These are phyloP conservation scores for Eremothecium coryli DNA, from an alignment of 1,139 yeast genomes.

Conservation along the genomic window DNA sequence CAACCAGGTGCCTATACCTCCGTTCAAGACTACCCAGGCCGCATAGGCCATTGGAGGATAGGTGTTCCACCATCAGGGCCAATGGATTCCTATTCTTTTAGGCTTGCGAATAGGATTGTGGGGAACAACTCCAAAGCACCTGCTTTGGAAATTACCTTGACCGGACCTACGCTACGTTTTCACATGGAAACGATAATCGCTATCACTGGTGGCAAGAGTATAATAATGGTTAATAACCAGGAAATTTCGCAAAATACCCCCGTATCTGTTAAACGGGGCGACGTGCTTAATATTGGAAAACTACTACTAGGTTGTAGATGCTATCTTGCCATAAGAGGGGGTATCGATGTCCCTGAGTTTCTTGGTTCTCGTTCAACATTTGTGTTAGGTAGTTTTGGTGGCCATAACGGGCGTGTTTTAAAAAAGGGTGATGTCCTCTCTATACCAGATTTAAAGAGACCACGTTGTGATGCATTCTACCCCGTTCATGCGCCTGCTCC, in stretches of 20 bases:
- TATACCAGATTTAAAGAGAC: no score
- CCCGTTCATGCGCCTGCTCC: constrained; percentile 57
- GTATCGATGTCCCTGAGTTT: constrained; percentile 88
- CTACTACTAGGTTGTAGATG: constrained; percentile 76
- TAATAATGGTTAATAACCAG: constrained; percentile 56
- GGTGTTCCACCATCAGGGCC: constrained; percentile 99
- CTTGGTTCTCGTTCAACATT: constrained; percentile 95
- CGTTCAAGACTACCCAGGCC: constrained; percentile 93
- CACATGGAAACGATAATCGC: constrained; percentile 72
- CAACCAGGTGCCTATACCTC: constrained; percentile 92
- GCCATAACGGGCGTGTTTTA: constrained; percentile 84
- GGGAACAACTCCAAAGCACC: constrained; percentile 79
- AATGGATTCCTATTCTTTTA: constrained; percentile 87
- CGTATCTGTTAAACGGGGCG: constrained; percentile 59
- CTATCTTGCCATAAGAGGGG: constrained; percentile 83
- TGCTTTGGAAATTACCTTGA: constrained; percentile 80
- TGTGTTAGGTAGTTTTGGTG: constrained; percentile 91
- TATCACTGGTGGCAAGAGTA: constrained; percentile 74
- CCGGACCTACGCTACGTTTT: constrained; percentile 78
- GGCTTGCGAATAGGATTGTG: constrained; percentile 81
- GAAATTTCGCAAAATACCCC: constrained; percentile 63
- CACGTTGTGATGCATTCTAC: no score
- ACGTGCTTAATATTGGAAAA: constrained; percentile 71
- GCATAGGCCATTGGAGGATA: constrained; percentile 77
- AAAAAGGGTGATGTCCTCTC: constrained; percentile 86